A percentile compares a stretch with the other conserved stretches of the same genome.
Conservation (phyloP, 352 stramenopile genomes). For the Phytophthora crassamura region DNA sequence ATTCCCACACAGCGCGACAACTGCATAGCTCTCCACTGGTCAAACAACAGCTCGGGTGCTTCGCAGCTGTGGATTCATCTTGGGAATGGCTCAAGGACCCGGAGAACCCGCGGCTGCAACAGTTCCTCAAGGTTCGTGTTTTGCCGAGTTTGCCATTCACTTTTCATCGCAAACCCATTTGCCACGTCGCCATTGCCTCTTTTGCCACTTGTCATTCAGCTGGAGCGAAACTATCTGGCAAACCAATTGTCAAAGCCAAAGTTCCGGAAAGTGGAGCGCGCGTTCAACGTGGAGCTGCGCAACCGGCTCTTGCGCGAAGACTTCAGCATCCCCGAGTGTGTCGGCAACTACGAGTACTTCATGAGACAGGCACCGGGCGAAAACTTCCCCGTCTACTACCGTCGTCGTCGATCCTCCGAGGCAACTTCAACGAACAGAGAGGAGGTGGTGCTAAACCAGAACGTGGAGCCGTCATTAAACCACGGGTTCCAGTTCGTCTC, state of each 20-base stretch:
- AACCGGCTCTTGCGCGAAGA: slow-evolving; percentile 69
- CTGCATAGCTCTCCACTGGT: slow-evolving; percentile 9
- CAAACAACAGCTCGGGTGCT: slow-evolving; percentile 25
- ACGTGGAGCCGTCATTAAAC: slow-evolving; percentile 59
- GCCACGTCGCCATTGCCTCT: not conserved
- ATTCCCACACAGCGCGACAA: not conserved
- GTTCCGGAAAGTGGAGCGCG: slow-evolving; percentile 66
- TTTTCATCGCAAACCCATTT: too few relatives aligned
- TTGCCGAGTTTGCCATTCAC: not conserved
- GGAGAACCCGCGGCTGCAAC: slow-evolving; percentile 50
- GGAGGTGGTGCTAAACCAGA: slow-evolving; percentile 82
- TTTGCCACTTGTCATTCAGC: slow-evolving; percentile 23
- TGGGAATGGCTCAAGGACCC: slow-evolving; percentile 67
- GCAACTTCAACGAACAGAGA: slow-evolving; percentile 31
- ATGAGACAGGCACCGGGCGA: slow-evolving; percentile 60
- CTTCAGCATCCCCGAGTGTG: slow-evolving; percentile 75
- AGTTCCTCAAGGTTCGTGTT: slow-evolving; percentile 62
- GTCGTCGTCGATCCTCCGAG: slow-evolving; percentile 36
- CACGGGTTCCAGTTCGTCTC: slow-evolving; percentile 74
- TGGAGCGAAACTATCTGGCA: slow-evolving; percentile 60
- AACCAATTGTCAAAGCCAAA: slow-evolving; percentile 59
- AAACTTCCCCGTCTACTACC: slow-evolving; percentile 87
- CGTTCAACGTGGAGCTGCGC: slow-evolving; percentile 73
- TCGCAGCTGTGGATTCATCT: slow-evolving; percentile 20
- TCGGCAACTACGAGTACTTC: slow-evolving; percentile 81